Evolutionary conservation across 108 stramenopile species (phyloP).

Genomic region (Skeletonema marinoi): DNA sequence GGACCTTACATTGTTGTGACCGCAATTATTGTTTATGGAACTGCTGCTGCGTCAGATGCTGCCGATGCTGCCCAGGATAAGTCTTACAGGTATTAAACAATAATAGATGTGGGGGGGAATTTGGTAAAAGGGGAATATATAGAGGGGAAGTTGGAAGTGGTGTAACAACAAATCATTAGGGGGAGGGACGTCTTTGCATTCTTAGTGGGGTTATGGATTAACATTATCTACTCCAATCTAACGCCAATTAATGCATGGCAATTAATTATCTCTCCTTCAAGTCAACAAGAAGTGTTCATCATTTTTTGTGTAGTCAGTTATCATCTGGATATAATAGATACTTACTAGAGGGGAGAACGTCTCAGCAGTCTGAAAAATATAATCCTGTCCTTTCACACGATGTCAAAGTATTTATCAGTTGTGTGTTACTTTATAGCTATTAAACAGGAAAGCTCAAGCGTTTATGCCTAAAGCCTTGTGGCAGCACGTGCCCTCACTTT

Average conservation of each 20-base stretch:
- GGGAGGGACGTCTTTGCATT: neutral
- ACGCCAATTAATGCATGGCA: neutral
- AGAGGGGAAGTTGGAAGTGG: neutral
- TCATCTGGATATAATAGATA: too few relatives aligned
- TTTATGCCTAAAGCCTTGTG: neutral
- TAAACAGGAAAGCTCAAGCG: neutral
- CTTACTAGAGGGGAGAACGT: too few relatives aligned
- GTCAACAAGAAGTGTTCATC: too few relatives aligned
- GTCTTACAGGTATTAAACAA: constrained; percentile 51
- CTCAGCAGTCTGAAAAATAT: too few relatives aligned
- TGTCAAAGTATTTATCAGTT: neutral
- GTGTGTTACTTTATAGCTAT: constrained; percentile 1
- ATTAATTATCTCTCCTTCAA: neutral
- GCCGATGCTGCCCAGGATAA: constrained; percentile 53
- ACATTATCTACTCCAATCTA: neutral
- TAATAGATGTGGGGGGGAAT: neutral
- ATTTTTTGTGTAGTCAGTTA: too few relatives aligned
- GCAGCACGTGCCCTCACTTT: constrained; percentile 21
- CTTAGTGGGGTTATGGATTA: neutral
- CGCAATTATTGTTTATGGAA: constrained; percentile 42
- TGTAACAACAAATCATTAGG: neutral
- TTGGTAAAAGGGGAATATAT: neutral
- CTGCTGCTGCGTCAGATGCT: constrained; percentile 39
- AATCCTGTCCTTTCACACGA: too few relatives aligned
- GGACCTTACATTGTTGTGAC: constrained; percentile 44